Conservation (phyloP, 257 asterid genomes). For the Forsythia suspensa region DNA sequence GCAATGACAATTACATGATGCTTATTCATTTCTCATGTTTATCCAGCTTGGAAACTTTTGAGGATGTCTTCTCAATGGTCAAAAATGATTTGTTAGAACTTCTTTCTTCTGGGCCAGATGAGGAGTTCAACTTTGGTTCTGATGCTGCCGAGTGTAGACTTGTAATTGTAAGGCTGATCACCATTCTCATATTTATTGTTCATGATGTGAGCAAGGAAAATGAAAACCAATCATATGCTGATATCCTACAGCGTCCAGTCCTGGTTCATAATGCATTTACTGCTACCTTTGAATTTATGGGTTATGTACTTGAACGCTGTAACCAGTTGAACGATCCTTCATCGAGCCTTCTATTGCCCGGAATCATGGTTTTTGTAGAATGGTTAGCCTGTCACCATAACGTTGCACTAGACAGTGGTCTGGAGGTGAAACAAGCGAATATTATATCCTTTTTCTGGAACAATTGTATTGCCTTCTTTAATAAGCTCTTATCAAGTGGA, state of each 20-base stretch:
- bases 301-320: slow-evolving; percentile 72
- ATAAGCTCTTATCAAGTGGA: slow-evolving; percentile 70
- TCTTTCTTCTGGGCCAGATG: slow-evolving; percentile 72
- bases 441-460: slow-evolving; percentile 81
- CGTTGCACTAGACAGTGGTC: slow-evolving; percentile 66
- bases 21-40: slow-evolving; percentile 22
- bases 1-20: not conserved
- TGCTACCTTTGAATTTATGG: slow-evolving; percentile 83
- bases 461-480: slow-evolving; percentile 56
- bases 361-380: slow-evolving; percentile 84
- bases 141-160: slow-evolving; percentile 69
- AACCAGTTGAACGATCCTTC: slow-evolving; percentile 75
- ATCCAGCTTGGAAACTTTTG: slow-evolving; percentile 83
- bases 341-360: slow-evolving; percentile 77
- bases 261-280: slow-evolving; percentile 80
- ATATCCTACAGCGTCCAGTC: slow-evolving; percentile 83
- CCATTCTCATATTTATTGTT: slow-evolving; percentile 75
- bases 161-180: slow-evolving; percentile 67
- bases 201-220: slow-evolving; percentile 75
- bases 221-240: slow-evolving; percentile 86
- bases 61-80: slow-evolving; percentile 70
- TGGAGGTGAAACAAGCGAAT: slow-evolving; percentile 69
- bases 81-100: slow-evolving; percentile 65
- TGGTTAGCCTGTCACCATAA: slow-evolving; percentile 88
- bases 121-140: slow-evolving; percentile 64